Base-by-base conservation (phyloP, 2,329 filamentous ascomycete species). In the Madurella fahalii region DNA sequence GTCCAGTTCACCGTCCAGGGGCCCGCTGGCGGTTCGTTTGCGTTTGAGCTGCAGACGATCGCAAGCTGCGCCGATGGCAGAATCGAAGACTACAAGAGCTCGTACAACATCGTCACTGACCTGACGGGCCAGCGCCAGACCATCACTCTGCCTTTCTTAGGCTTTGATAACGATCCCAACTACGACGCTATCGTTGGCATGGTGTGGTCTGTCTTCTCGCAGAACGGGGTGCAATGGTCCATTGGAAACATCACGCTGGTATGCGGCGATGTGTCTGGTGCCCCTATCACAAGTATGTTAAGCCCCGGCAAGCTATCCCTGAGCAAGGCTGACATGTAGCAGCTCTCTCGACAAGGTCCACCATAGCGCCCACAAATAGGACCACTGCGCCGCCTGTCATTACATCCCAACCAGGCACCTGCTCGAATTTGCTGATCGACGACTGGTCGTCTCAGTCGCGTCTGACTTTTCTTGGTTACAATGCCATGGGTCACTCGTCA, bases 401-500 rank as follows among this genome's bases (percentile, higher is more conserved):
- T 13, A 58, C 59, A 9, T 50, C 53, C 51, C 57, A 44, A 44
- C 50, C 62, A 25, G 45, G 52, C 8, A 49, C 47, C 9, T 69
- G 67, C 56, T 54, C 59, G 15, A 63, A 65, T 42, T 56, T 68
- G 43, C 54, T 67, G 39, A 64, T 84, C 51, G 82, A 85, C 58
- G 82, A 85, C 69, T 85, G 79, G 75, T 74, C 73, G 51, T 84
- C 81, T 9, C 82, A 85, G 64, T 84, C 81, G 5, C 79, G 81
- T 31, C 67, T 84, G 50, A 82, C 78, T 1, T 85, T 85, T 67
- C 68, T 85, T 15, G 79, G 72, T 62, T 84, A 84, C 71, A 85
- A 85, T 63, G 74, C 81, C 39, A 70, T 84, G 69, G 69, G 78
- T 2, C 70, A 78, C 58, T 72, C 81, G 4, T 77, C 77, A 5